Conservation (phyloP, 805 yeast genomes). For the Candida railenensis region DNA sequence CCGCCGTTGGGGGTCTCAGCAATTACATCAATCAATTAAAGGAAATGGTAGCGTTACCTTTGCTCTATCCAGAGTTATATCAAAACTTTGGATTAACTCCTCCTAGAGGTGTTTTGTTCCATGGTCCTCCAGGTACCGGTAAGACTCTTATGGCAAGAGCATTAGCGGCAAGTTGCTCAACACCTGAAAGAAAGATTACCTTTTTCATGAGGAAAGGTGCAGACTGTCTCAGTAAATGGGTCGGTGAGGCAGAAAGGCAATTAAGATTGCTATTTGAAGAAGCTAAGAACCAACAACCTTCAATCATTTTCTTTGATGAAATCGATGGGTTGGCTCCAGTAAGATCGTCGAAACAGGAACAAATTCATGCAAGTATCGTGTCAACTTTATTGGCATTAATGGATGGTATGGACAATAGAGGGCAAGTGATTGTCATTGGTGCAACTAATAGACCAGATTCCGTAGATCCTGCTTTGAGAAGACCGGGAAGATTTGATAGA, state of each 20-base stretch:
- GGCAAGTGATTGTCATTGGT: conserved; percentile 96
- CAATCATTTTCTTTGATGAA: conserved; percentile 95
- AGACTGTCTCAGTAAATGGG: conserved; percentile 96
- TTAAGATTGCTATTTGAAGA: conserved; percentile 88
- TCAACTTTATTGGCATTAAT: conserved; percentile 91
- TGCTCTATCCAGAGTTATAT: conserved; percentile 90
- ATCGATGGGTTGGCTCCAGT: conserved; percentile 99
- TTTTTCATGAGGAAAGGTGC: conserved; percentile 99
- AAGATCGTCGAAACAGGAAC: conserved; percentile 95
- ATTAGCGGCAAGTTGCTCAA: conserved; percentile 89
- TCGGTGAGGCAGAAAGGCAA: conserved; percentile 98
- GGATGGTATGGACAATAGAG: conserved; percentile 99
- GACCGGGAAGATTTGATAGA: conserved; percentile 97
- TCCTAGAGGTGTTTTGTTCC: conserved; percentile 95
- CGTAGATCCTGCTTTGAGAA: conserved; percentile 94
- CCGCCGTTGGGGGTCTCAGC: conserved; percentile 88
- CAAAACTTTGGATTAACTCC: conserved; percentile 89
- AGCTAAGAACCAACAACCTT: conserved; percentile 93
- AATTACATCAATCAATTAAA: conserved; percentile 88
- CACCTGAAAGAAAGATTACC: conserved; percentile 81
- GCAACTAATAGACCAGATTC: conserved; percentile 98
- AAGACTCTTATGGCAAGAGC: conserved; percentile 98
- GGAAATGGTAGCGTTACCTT: conserved; percentile 94
- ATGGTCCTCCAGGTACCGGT: conserved; percentile 99
- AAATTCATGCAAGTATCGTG: conserved; percentile 95